Evolutionary conservation across 2,329 filamentous ascomycete species (phyloP).

Genomic region (Penicillium sp.): DNA sequence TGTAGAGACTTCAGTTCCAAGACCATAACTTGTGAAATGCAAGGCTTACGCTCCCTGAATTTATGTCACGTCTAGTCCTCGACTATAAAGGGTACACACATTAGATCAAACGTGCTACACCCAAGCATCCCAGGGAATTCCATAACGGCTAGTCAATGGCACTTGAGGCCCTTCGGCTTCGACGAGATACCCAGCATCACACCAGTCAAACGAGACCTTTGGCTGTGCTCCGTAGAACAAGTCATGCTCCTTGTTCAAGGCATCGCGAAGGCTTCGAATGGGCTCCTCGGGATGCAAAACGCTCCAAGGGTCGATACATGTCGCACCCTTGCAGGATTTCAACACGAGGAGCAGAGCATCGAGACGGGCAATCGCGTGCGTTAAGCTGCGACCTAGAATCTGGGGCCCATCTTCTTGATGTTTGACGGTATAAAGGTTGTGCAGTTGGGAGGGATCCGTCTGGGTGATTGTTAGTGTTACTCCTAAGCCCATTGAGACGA

Average conservation of each 20-base stretch:
- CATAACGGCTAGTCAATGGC: constrained; percentile 19
- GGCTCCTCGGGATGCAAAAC: constrained; percentile 35
- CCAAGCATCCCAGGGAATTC: constrained; percentile 26
- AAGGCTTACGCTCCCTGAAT: not conserved
- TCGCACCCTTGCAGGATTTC: constrained; percentile 41
- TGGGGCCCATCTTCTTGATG: not conserved
- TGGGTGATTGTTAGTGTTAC: constrained; percentile 11
- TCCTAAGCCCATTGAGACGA: not conserved
- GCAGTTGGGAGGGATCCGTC: constrained; percentile 40
- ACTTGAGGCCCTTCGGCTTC: constrained; percentile 39
- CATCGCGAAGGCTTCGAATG: constrained; percentile 35
- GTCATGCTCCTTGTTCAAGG: constrained; percentile 33
- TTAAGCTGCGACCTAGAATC: constrained; percentile 25
- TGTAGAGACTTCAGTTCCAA: no score
- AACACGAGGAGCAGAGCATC: constrained; percentile 42
- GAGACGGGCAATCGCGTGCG: constrained; percentile 29
- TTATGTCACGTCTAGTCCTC: not conserved
- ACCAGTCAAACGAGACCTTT: constrained; percentile 37
- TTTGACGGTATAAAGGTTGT: constrained; percentile 33
- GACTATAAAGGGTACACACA: not conserved
- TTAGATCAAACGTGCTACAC: constrained; percentile 12
- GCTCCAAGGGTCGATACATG: constrained; percentile 42
- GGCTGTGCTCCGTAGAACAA: constrained; percentile 36
- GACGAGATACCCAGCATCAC: constrained; percentile 39
- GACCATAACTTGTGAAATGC: no score